Evolutionary conservation across 2,329 filamentous ascomycete genomes (phyloP).

Genomic region (Botrytis hyacinthi): DNA sequence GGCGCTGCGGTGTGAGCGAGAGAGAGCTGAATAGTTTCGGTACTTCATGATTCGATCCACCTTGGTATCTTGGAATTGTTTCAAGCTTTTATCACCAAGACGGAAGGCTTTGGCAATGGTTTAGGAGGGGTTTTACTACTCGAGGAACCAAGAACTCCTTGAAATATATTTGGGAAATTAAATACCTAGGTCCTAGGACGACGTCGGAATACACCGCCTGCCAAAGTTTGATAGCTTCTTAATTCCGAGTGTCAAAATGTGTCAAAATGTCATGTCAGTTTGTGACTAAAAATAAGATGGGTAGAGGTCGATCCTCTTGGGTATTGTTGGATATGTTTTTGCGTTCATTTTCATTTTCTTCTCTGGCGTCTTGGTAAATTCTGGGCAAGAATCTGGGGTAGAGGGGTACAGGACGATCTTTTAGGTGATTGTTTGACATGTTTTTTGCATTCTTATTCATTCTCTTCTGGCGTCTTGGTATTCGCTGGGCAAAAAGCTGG

Average conservation of each 20-base stretch:
- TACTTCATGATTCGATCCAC: slow-evolving; percentile 1
- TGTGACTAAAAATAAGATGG: not conserved
- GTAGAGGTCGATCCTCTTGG: not conserved
- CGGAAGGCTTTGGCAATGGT: slow-evolving; percentile 1
- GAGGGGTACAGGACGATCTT: not conserved
- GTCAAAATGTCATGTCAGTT: not conserved
- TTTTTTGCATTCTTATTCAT: not conserved
- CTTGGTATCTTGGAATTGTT: slow-evolving; percentile 7
- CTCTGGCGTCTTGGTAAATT: not conserved
- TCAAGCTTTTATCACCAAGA: slow-evolving; percentile 2
- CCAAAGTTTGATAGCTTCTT: slow-evolving; percentile 3
- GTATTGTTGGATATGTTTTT: no score
- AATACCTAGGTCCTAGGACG: not conserved
- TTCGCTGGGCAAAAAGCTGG: not conserved
- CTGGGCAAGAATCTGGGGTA: slow-evolving; percentile 2
- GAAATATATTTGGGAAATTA: not conserved
- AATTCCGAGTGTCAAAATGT: not conserved
- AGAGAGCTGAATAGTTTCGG: slow-evolving; percentile 9
- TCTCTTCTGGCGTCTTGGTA: not conserved
- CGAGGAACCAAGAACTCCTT: not conserved
- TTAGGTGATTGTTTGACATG: no score
- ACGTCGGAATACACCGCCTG: not conserved
- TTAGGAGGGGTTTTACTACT: not conserved
- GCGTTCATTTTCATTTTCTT: not conserved
- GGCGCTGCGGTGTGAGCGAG: slow-evolving; percentile 4